A percentile compares a stretch with the other conserved stretches of the same genome.
phyloP scores from a whole-genome alignment of 139 green algal species.

The Haematococcus sp. region DNA sequence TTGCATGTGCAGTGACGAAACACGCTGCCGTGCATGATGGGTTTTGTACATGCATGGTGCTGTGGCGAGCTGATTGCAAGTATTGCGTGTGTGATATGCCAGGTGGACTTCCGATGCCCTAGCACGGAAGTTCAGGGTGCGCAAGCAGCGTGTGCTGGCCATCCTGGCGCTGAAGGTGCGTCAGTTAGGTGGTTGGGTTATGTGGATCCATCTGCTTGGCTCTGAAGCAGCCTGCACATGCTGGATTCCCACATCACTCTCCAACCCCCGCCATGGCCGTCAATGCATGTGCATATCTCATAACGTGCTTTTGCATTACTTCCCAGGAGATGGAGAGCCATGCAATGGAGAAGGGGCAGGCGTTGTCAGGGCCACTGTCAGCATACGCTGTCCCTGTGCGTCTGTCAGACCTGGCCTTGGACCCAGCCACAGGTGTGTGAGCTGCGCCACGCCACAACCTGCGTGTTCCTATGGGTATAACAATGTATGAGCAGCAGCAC shows the following conservation, averaged over 20 bases:
- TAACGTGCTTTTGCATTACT: no score
- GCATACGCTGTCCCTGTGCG: constrained; percentile 31
- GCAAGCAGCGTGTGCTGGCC: constrained; percentile 52
- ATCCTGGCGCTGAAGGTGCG: constrained; percentile 52
- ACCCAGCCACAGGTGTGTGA: constrained; percentile 14
- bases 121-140: constrained; percentile 52
- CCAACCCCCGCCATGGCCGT: no score
- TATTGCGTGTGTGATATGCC: no score
- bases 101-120: constrained; percentile 52
- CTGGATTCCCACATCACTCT: no score
- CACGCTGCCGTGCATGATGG: no score
- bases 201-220: no score
- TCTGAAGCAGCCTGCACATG: no score
- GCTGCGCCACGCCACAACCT: no score
- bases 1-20: not conserved
- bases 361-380: constrained; percentile 29
- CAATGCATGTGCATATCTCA: no score
- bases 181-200: no score
- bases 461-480: no score
- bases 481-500: no score
- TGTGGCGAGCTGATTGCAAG: not conserved
- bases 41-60: not conserved
- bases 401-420: constrained; percentile 30
- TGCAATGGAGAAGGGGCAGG: constrained; percentile 15
- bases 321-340: constrained; percentile 57